Evolutionary conservation across 2,329 filamentous ascomycete species (phyloP).

Genomic region (Nemania sp.): DNA sequence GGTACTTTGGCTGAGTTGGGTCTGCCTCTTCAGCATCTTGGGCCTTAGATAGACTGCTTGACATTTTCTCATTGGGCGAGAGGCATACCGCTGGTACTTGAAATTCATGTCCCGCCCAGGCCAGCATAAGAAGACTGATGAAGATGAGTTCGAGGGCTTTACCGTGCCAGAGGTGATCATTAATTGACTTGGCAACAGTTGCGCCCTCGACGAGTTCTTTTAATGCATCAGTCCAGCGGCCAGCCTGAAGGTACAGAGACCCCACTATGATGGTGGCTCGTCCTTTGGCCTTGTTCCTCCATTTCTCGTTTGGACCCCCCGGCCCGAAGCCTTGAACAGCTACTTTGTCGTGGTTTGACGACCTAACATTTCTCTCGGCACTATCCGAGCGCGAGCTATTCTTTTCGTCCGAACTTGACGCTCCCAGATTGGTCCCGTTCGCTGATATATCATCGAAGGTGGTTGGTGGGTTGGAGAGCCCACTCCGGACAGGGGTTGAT

Average conservation of each 20-base stretch:
- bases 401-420: constrained; percentile 50
- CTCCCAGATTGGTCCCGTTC: constrained; percentile 41
- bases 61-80: constrained; percentile 54
- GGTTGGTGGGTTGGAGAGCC: constrained; percentile 53
- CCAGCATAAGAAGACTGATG: constrained; percentile 79
- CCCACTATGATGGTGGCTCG: constrained; percentile 80
- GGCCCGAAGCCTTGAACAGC: constrained; percentile 74
- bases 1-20: constrained; percentile 54
- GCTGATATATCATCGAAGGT: constrained; percentile 52
- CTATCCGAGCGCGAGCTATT: constrained; percentile 44
- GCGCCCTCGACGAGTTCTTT: constrained; percentile 83
- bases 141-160: constrained; percentile 90
- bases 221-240: constrained; percentile 86
- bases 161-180: constrained; percentile 96
- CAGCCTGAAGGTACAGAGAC: constrained; percentile 84
- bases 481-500: constrained; percentile 56
- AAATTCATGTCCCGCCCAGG: constrained; percentile 84
- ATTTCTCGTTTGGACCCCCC: constrained; percentile 73
- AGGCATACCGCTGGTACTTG: constrained; percentile 66
- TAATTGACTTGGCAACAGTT: constrained; percentile 73
- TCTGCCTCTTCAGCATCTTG: constrained; percentile 47
- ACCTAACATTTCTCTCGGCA: constrained; percentile 50
- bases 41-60: constrained; percentile 42
- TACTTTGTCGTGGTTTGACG: constrained; percentile 60
- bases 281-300: constrained; percentile 79